Conservation (phyloP, 1,284 basidiomycete species). For the Pyrrhoderma noxium region DNA sequence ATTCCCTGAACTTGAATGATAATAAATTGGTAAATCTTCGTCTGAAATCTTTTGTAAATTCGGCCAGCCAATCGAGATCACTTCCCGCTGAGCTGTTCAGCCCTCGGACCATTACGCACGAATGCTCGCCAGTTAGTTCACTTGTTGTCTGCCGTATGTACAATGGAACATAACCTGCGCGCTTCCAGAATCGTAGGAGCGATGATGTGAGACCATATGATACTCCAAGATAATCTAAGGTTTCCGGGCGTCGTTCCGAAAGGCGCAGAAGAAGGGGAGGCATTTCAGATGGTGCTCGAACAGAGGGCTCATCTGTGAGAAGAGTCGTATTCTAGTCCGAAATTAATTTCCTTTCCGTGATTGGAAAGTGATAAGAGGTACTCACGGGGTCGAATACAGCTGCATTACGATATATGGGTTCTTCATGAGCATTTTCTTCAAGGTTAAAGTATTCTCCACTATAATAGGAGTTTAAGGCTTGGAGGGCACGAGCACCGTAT, state of each 20-base stretch:
- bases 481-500: slow-evolving; percentile 88
- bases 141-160: slow-evolving; percentile 93
- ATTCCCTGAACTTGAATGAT: slow-evolving; percentile 93
- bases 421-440: slow-evolving; percentile 58
- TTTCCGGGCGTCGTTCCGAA: slow-evolving; percentile 85
- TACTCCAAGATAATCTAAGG: slow-evolving; percentile 92
- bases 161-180: slow-evolving; percentile 83
- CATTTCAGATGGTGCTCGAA: slow-evolving; percentile 77
- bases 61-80: slow-evolving; percentile 77
- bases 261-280: slow-evolving; percentile 91
- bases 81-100: slow-evolving; percentile 61
- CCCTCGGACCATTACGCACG: slow-evolving; percentile 85
- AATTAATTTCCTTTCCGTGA: not conserved
- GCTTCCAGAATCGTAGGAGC: slow-evolving; percentile 95
- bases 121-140: slow-evolving; percentile 95
- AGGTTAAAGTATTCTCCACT: slow-evolving; percentile 87
- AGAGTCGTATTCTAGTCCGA: slow-evolving; percentile 40
- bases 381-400: slow-evolving; percentile 55
- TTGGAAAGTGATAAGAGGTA: slow-evolving; percentile 1
- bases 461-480: slow-evolving; percentile 87
- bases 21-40: slow-evolving; percentile 84
- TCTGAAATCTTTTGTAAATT: slow-evolving; percentile 92
- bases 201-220: slow-evolving; percentile 91
- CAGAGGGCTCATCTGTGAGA: slow-evolving; percentile 65
- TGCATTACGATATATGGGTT: slow-evolving; percentile 57